Conservation (phyloP, 768 basidiomycete genomes). For the Fibroporia radiculosa region DNA sequence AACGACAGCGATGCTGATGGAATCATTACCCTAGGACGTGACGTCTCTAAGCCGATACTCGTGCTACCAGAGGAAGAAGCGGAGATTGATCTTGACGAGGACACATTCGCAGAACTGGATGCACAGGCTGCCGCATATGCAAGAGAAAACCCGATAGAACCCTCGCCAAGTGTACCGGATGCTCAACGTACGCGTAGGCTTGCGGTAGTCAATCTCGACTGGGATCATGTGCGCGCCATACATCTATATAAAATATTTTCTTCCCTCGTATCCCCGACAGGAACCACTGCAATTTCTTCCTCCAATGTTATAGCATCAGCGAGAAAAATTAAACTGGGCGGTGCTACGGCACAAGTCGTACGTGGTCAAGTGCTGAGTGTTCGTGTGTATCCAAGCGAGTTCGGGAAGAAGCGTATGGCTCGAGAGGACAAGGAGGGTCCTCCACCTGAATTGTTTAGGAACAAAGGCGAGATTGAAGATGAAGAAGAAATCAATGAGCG, state of each 20-base stretch:
- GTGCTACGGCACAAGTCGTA: slow-evolving; percentile 26
- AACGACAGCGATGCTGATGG: slow-evolving; percentile 41
- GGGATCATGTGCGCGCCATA: slow-evolving; percentile 88
- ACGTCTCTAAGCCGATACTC: slow-evolving; percentile 34
- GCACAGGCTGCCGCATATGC: slow-evolving; percentile 63
- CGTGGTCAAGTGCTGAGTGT: slow-evolving; percentile 71
- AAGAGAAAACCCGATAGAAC: slow-evolving; percentile 35
- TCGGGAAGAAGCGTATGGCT: slow-evolving; percentile 82
- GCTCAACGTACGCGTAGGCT: slow-evolving; percentile 55
- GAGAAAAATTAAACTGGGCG: slow-evolving; percentile 14
- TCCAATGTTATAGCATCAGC: neutral
- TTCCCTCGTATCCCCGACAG: slow-evolving; percentile 65
- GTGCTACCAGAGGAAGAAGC: slow-evolving; percentile 32
- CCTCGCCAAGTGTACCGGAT: slow-evolving; percentile 31
- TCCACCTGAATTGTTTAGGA: slow-evolving; percentile 75
- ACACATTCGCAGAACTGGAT: slow-evolving; percentile 60
- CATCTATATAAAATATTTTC: slow-evolving; percentile 92
- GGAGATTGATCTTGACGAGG: slow-evolving; percentile 79
- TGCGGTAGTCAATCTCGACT: slow-evolving; percentile 93
- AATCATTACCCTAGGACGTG: slow-evolving; percentile 43
- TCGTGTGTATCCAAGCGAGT: slow-evolving; percentile 86
- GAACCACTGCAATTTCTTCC: slow-evolving; percentile 19
- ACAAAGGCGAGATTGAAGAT: slow-evolving; percentile 34
- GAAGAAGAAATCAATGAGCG: slow-evolving; percentile 57
- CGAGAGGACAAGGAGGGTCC: slow-evolving; percentile 89